phyloP scores from a whole-genome alignment of 2,329 filamentous ascomycete species.

The Cadophora malorum region DNA sequence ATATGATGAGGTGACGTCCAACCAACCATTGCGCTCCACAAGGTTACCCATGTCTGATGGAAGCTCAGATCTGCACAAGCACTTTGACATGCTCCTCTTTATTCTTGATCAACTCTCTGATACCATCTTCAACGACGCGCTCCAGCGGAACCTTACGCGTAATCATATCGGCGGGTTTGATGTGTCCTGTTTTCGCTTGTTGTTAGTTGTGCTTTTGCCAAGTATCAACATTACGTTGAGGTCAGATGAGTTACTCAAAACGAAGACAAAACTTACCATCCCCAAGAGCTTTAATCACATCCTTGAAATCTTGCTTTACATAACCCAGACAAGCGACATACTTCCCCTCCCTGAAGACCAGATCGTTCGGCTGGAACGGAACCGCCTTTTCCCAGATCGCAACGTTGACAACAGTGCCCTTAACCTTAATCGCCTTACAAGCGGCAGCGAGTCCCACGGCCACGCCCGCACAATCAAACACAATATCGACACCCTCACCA shows the following conservation, averaged over 20 bases:
- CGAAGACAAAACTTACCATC: constrained; percentile 40
- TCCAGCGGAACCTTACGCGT: constrained; percentile 63
- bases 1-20: constrained; percentile 8
- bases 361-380: constrained; percentile 58
- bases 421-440: constrained; percentile 56
- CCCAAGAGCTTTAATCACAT: constrained; percentile 59
- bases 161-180: constrained; percentile 65
- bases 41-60: background rate
- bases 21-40: background rate
- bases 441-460: constrained; percentile 52
- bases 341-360: constrained; percentile 59
- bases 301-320: constrained; percentile 55
- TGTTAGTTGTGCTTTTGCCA: constrained; percentile 4
- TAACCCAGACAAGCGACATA: constrained; percentile 50
- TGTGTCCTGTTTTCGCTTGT: constrained; percentile 46
- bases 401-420: constrained; percentile 68
- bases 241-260: background rate
- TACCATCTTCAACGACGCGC: constrained; percentile 62
- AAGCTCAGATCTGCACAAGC: constrained; percentile 53
- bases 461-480: constrained; percentile 68
- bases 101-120: constrained; percentile 61
- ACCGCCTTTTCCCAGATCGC: constrained; percentile 66
- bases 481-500: constrained; percentile 59
- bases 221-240: background rate
- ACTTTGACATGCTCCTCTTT: constrained; percentile 70